Evolutionary conservation across 768 basidiomycete genomes (phyloP).

Genomic region (Hebeloma cylindrosporum): DNA sequence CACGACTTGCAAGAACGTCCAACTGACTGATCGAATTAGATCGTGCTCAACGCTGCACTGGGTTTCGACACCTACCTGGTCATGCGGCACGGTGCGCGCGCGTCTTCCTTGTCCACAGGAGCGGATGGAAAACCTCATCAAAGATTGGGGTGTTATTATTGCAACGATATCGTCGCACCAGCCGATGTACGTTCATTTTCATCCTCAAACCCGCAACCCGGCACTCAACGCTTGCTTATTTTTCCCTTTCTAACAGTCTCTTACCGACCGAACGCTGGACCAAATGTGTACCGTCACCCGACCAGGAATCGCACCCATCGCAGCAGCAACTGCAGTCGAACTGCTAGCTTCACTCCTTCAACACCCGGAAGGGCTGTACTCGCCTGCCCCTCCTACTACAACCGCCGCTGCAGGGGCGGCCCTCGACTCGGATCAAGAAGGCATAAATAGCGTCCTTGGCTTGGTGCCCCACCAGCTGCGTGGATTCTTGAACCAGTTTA

Average conservation of each 20-base stretch:
- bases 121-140: slow-evolving; percentile 29
- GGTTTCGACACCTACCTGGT: slow-evolving; percentile 97
- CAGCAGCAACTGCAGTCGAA: slow-evolving; percentile 90
- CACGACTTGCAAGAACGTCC: not conserved
- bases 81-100: slow-evolving; percentile 88
- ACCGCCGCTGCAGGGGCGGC: slow-evolving; percentile 28
- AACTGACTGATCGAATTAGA: no score
- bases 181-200: slow-evolving; percentile 62
- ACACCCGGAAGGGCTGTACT: slow-evolving; percentile 79
- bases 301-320: slow-evolving; percentile 91
- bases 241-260: slow-evolving; percentile 31
- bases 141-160: slow-evolving; percentile 91
- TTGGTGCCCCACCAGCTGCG: slow-evolving; percentile 93
- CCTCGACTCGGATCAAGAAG: slow-evolving; percentile 29
- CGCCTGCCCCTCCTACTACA: slow-evolving; percentile 65
- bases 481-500: slow-evolving; percentile 86
- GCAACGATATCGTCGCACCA: slow-evolving; percentile 97
- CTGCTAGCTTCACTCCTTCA: slow-evolving; percentile 86
- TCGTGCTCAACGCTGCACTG: slow-evolving; percentile 91
- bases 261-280: slow-evolving; percentile 90
- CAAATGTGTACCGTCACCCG: slow-evolving; percentile 99
- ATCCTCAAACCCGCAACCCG: not conserved
- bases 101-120: slow-evolving; percentile 29
- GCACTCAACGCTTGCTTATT: slow-evolving; percentile 24
- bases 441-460: slow-evolving; percentile 62